Evolutionary conservation across 495 filamentous ascomycete species (phyloP), one percentile per base, ranked within the genome.

Genomic region (Lichina pygmaea): DNA sequence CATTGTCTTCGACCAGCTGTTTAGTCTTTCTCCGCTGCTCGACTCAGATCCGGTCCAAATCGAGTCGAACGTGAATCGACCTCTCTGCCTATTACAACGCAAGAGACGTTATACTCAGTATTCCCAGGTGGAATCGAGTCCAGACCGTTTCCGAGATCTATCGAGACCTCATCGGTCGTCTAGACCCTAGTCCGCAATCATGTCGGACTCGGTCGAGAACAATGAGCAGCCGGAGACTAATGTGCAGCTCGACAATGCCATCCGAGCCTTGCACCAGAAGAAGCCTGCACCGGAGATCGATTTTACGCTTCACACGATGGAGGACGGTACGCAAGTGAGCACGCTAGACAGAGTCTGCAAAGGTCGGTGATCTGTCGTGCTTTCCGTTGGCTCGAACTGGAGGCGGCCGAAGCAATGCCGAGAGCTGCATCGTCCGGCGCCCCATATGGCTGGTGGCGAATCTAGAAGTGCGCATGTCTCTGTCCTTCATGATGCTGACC

Each of bases 241-340:
- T 9, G 37, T 16, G 30, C 48, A 49, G 36, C 15, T 62, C 15
- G 60, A 65, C 48, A 62, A 53, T 55, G 60, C 57, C 43, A 60
- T 59, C 39, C 80, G 79, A 55, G 89, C 86, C 44, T 77, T 97
- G 57, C 73, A 70, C 55, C 70, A 95, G 50, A 97, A 94, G 73
- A 83, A 77, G 62, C 83, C 86, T 42, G 71, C 85, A 42, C 89
- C 89, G 33, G 89, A 97, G 67, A 94, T 97, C 57, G 89, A 97
- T 62, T 95, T 95, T 59, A 85, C 84, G 43, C 72, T 97, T 53
- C 89, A 97, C 60, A 84, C 77, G 41, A 93, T 95, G 86, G 89
- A 97, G 62, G 89, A 97, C 70, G 83, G 81, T 53, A 73, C 72
- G 30, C 77, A 93, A 61, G 89, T 97, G 57, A 95, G 77, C 66